A percentile compares a stretch with the other conserved stretches of the same genome.
Conservation (phyloP, 768 basidiomycete genomes). For the Grammothele lineata region DNA sequence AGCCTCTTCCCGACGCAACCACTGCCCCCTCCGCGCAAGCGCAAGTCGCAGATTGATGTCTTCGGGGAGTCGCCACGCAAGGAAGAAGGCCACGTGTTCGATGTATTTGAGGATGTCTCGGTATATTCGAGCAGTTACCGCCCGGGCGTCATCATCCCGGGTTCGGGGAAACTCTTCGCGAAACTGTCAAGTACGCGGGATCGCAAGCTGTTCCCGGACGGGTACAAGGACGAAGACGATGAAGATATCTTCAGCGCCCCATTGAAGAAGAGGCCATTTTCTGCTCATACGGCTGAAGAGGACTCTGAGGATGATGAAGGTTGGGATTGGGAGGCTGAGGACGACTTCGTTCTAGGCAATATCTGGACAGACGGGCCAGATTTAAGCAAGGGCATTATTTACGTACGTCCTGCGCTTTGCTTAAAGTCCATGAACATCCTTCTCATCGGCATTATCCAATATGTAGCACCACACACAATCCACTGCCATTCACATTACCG, state of each 20-base stretch:
- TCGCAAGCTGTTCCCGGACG: constrained; percentile 26
- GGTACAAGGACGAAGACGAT: constrained; percentile 7
- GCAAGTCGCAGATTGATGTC: background rate
- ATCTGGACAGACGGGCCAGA: constrained; percentile 49
- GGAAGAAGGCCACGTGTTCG: constrained; percentile 53
- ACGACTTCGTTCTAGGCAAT: constrained; percentile 55
- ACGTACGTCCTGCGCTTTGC: constrained; percentile 44
- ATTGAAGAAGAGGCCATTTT: too few relatives aligned
- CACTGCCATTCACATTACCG: constrained; percentile 58
- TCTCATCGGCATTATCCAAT: background rate
- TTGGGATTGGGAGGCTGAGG: constrained; percentile 70
- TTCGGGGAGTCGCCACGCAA: background rate
- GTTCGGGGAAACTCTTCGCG: constrained; percentile 17
- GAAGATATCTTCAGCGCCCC: constrained; percentile 5
- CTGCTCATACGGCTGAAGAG: constrained; percentile 15
- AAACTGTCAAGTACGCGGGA: constrained; percentile 29
- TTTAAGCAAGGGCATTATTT: constrained; percentile 48
- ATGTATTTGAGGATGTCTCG: constrained; percentile 46
- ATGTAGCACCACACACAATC: constrained; percentile 50
- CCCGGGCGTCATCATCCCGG: constrained; percentile 48
- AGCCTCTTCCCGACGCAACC: background rate
- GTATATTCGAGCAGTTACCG: constrained; percentile 33
- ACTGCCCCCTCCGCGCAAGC: background rate
- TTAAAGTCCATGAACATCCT: background rate
- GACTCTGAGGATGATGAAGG: constrained; percentile 36